Evolutionary conservation across 352 stramenopile species (phyloP), one percentile per base, ranked within the genome.

Genomic region (Phytopythium litorale): DNA sequence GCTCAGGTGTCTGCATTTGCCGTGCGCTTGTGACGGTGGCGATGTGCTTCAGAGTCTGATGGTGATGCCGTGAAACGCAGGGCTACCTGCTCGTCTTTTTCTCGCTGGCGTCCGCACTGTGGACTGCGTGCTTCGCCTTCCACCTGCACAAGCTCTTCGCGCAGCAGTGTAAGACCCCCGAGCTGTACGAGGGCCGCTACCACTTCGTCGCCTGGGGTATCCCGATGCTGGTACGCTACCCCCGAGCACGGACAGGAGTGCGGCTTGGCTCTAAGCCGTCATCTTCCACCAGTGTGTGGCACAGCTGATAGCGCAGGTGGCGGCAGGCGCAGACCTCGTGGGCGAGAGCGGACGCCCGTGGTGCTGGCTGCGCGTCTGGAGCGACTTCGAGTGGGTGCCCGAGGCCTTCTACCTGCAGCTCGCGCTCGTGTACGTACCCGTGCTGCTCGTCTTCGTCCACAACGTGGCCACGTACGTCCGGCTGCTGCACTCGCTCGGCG

Each of bases 311-410:
- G 42, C 75, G 7, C 79, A 92, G 62, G 60, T 74, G 0, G 45
- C 71, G 19, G 64, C 70, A 16, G 84, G 84, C 11, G 80, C 76
- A 40, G 52, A 72, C 7, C 46, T 92, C 16, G 62, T 92, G 28
- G 83, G 84, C 4, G 72, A 85, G 50, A 88, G 81, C 30, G 84
- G 84, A 0, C 63, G 82, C 0, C 81, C 81, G 8, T 92, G 84
- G 83, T 92, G 84, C 56, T 91, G 84, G 84, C 73, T 92, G 56
- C 81, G 81, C n/a, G 73, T 73, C 30, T 92, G 79, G 79, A 88
- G 66, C 69, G 71, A 78, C 50, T 76, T 70, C 54, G 62, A 81
- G 51, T 92, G 84, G 81, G 72, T 63, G 4, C 7, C 56, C 2
- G 57, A 70, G 28, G 81, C 70, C 15, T 87, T 89, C 38, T 75